Evolutionary conservation across 805 yeast species (phyloP), one percentile per base, ranked within the genome.

Genomic region (Candida qinlingensis): DNA sequence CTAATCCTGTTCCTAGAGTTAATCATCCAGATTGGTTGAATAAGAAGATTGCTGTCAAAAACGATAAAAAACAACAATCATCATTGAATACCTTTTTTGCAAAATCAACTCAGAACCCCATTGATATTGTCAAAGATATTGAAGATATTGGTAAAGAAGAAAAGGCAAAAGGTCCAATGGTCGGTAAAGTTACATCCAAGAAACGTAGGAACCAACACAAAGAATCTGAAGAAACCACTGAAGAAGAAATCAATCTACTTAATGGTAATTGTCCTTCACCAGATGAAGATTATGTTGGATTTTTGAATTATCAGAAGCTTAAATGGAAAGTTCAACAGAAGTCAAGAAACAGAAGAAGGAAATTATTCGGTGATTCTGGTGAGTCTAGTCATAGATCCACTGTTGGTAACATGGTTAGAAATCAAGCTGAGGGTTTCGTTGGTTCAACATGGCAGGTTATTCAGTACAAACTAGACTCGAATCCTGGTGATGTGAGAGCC

Each of bases 1-100:
- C 73, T 11, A 95, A 94, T 60, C 99, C 99, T 0, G 97, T 95
- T 40, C 97, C 97, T 5, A 74, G 97, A 56, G 92, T 95, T 6
- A 79, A 79, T 4, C 97, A 92, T 60, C 99, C 99, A 0, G 94
- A 85, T 31, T 94, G 99, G 99, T 72, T 94, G 48, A 77, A 75
- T 50, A 82, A 76, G 56, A 77, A 76, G 50, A 80, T 92, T 46
- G 73, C 75, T 3, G 69, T 68, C 6, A 77, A 73, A 47, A 80
- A 80, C 47, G 92, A 87, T 61, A 79, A 77, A 49, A 73, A 78
- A 59, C 87, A 87, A 59, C 98, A 92, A 65, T 73, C 81, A 3
- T 77, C 81, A 0, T 68, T 92, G 43, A 65, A 75, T 1, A 68
- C 68, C 2, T 87, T 86, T 62, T 84, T 90, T 56, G 57, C 66